These are phyloP conservation scores for Viridothelium virens DNA, from an alignment of 495 filamentous ascomycete species.

Conservation along the genomic window DNA sequence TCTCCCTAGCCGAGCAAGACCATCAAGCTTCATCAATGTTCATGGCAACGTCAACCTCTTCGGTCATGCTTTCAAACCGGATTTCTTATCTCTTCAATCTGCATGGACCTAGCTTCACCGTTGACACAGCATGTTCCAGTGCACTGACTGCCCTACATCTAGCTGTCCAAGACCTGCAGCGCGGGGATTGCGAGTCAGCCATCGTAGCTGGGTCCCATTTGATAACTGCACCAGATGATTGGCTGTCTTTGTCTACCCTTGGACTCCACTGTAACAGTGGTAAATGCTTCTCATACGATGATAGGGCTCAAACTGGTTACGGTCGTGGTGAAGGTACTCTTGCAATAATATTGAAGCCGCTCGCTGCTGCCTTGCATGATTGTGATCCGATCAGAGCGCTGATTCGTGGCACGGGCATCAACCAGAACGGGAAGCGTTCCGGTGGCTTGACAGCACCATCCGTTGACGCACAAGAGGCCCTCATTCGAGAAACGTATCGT, in stretches of 20 bases:
- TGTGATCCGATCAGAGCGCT: slow-evolving; percentile 35
- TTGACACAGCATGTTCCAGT: slow-evolving; percentile 50
- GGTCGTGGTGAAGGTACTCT: slow-evolving; percentile 35
- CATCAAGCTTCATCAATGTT: neutral
- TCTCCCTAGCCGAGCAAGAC: slow-evolving; percentile 8
- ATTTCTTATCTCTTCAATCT: slow-evolving; percentile 46
- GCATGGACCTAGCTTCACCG: slow-evolving; percentile 41
- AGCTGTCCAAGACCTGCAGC: slow-evolving; percentile 2
- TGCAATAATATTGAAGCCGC: slow-evolving; percentile 34
- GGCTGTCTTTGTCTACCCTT: neutral
- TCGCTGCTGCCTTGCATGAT: slow-evolving; percentile 33
- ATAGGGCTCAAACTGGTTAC: slow-evolving; percentile 30
- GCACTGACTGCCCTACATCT: slow-evolving; percentile 13
- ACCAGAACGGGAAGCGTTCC: slow-evolving; percentile 15
- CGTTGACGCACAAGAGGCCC: slow-evolving; percentile 13
- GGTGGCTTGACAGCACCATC: slow-evolving; percentile 15
- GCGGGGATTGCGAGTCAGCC: slow-evolving; percentile 5
- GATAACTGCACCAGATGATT: slow-evolving; percentile 10
- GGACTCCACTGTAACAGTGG: slow-evolving; percentile 9
- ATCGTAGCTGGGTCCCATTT: neutral
- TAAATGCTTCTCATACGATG: slow-evolving; percentile 13
- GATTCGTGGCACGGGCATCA: slow-evolving; percentile 17
- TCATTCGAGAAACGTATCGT: slow-evolving; percentile 16
- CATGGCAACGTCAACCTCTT: slow-evolving; percentile 15
- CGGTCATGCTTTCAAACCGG: slow-evolving; percentile 44